These are phyloP conservation scores for Apostasia shenzhenica DNA, from an alignment of 106 monocot species.

Conservation along the genomic window DNA sequence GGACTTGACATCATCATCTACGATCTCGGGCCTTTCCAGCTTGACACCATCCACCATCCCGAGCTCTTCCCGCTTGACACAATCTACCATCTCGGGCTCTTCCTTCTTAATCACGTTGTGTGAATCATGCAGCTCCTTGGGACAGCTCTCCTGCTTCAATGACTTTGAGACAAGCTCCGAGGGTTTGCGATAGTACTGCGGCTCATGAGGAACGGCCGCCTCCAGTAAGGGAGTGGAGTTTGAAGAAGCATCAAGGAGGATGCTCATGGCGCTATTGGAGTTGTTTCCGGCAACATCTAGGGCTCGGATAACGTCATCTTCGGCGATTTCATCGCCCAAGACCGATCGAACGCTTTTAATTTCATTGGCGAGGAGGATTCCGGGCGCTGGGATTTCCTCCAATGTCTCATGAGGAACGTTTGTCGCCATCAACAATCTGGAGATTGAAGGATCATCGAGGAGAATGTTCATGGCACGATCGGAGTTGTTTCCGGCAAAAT, in stretches of 20 bases:
- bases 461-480: constrained; percentile 65
- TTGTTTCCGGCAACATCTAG: constrained; percentile 41
- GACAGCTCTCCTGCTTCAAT: neutral
- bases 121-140: neutral
- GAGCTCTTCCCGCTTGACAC: neutral
- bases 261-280: constrained; percentile 41
- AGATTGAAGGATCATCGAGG: constrained; percentile 29
- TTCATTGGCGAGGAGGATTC: constrained; percentile 24
- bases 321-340: constrained; percentile 12
- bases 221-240: no score
- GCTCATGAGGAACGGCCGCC: neutral
- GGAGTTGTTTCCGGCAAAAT: constrained; percentile 41
- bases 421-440: no score
- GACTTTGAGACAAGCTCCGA: no score
- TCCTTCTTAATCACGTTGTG: constrained; percentile 11
- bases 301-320: constrained; percentile 21
- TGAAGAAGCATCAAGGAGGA: constrained; percentile 38
- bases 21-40: no score
- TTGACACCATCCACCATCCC: neutral
- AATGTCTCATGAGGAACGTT: neutral
- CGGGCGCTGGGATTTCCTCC: neutral
- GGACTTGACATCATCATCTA: no score
- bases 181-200: neutral
- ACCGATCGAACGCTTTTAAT: constrained; percentile 32
- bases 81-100: neutral